Conservation (phyloP, 2,329 filamentous ascomycete genomes). For the Calonectria hongkongensis region DNA sequence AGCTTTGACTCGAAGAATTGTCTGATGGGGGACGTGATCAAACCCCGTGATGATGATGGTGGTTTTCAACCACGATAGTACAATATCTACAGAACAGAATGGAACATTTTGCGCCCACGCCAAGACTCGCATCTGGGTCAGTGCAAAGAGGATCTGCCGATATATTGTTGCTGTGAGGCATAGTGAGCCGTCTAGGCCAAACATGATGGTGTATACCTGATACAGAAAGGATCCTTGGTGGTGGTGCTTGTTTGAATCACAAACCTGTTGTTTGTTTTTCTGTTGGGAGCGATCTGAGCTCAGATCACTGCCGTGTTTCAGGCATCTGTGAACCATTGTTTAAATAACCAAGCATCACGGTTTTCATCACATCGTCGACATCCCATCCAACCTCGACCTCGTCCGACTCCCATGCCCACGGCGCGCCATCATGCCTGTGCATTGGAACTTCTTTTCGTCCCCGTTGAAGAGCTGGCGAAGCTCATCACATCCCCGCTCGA, state of each 20-base stretch:
- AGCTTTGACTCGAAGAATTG: neutral
- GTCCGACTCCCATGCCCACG: neutral
- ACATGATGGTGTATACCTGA: constrained; percentile 1
- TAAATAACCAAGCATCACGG: neutral
- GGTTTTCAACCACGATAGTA: neutral
- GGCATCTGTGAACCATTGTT: neutral
- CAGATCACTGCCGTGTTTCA: constrained; percentile 9
- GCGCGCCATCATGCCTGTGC: neutral
- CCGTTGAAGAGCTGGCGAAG: neutral
- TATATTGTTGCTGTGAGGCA: neutral
- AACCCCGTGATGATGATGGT: neutral
- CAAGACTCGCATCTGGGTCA: neutral
- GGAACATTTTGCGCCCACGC: neutral
- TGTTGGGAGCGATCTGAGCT: constrained; percentile 4
- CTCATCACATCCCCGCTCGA: neutral
- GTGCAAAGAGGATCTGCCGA: neutral
- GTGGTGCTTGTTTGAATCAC: neutral
- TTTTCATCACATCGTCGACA: neutral
- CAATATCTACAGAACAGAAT: neutral
- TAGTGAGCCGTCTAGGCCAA: neutral
- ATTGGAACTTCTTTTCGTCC: constrained; percentile 3
- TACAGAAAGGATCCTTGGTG: neutral
- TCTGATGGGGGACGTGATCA: neutral
- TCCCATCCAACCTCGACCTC: neutral
- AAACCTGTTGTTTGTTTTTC: neutral